A percentile compares a stretch with the other conserved stretches of the same genome.
phyloP scores from a whole-genome alignment of 129 eudicot genomes.

The Apium graveolens region DNA sequence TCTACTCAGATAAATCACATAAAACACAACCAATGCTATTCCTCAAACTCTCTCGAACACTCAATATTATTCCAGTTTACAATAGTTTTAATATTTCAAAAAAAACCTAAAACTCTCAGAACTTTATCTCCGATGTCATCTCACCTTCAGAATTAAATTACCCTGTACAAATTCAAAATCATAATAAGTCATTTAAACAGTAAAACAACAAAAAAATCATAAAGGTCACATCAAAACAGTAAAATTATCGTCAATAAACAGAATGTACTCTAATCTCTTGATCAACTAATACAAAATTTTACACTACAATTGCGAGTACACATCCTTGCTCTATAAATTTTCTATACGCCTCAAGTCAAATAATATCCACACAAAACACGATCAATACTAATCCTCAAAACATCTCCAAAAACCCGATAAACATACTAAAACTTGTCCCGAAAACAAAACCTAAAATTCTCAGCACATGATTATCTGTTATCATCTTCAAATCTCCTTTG shows the following conservation, averaged over 20 bases:
- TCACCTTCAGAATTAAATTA: not conserved
- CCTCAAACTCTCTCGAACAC: not conserved
- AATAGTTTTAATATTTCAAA: not conserved
- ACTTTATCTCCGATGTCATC: not conserved
- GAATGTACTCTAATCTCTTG: too few species aligned
- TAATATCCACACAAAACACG: not conserved
- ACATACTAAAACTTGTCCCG: too few species aligned
- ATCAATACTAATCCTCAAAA: not conserved
- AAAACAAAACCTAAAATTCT: not conserved
- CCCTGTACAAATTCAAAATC: not conserved
- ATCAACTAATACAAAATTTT: not conserved
- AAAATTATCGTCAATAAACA: not conserved
- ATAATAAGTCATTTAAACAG: not conserved
- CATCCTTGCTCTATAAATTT: too few species aligned
- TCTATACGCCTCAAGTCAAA: not conserved
- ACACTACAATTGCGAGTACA: not conserved
- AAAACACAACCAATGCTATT: not conserved
- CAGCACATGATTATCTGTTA: not conserved
- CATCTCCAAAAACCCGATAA: not conserved
- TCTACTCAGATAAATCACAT: conserved; percentile 15
- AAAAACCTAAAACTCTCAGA: not conserved
- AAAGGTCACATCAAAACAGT: not conserved
- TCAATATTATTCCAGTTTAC: not conserved
- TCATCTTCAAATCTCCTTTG: not conserved
- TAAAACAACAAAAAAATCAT: not conserved